Evolutionary conservation across 2,329 filamentous ascomycete species (phyloP).

Genomic region (Scortechinia acanthostroma): DNA sequence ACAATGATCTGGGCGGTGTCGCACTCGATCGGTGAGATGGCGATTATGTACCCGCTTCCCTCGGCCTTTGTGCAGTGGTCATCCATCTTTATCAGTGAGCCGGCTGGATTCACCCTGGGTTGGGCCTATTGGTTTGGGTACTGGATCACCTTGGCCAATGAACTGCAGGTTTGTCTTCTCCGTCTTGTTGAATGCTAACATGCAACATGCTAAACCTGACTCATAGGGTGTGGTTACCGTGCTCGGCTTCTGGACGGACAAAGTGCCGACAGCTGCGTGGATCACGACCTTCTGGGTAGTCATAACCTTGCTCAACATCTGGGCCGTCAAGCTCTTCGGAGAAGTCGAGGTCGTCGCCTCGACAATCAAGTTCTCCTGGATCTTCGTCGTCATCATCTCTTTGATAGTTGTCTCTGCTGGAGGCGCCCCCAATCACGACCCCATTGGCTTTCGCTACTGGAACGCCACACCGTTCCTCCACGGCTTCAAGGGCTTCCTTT

Average conservation of each 20-base stretch:
- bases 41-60: conserved; percentile 18
- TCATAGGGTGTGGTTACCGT: conserved; percentile 6
- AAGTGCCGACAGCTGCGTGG: conserved; percentile 8
- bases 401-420: conserved; percentile 24
- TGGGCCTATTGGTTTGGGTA: conserved; percentile 28
- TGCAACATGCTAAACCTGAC: too few species aligned
- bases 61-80: conserved; percentile 28
- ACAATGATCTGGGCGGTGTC: neutral
- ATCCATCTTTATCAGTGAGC: conserved; percentile 22
- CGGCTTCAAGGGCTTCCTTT: conserved; percentile 39
- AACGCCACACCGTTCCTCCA: conserved; percentile 31
- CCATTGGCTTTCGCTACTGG: conserved; percentile 23
- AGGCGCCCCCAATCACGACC: conserved; percentile 18
- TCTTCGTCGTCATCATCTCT: conserved; percentile 13
- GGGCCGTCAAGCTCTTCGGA: conserved; percentile 13
- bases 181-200: conserved; percentile 23
- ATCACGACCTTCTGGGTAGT: conserved; percentile 8
- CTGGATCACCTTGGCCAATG: too few species aligned
- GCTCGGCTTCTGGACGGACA: conserved; percentile 7
- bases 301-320: conserved; percentile 12
- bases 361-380: conserved; percentile 11
- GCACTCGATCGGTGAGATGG: conserved; percentile 3
- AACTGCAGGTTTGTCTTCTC: conserved; percentile 38
- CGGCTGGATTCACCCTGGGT: conserved; percentile 28
- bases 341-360: conserved; percentile 14